phyloP scores from a whole-genome alignment of 306 rosid species.

The Trifolium fragiferum region DNA sequence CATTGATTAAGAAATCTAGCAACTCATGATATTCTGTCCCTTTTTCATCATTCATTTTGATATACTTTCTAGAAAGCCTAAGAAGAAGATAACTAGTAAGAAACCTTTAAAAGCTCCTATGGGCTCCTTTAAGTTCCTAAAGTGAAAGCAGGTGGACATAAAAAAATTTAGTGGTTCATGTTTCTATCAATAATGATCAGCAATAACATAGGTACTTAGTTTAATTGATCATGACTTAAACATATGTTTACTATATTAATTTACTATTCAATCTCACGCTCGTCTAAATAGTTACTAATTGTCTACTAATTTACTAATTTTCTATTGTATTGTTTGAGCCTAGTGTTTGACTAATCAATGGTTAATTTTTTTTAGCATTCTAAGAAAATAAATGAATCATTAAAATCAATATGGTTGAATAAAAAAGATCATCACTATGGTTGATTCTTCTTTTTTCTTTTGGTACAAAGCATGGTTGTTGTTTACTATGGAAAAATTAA shows the following conservation, averaged over 20 bases:
- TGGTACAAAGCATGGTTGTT: neutral
- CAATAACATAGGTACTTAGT: constrained; percentile 23
- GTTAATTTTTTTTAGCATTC: neutral
- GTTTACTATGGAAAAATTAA: neutral
- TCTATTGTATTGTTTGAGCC: constrained; percentile 6
- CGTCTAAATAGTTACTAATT: neutral
- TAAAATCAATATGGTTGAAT: neutral
- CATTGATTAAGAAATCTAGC: constrained; percentile 21
- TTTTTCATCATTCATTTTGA: constrained; percentile 41
- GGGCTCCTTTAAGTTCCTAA: constrained; percentile 33
- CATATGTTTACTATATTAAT: constrained; percentile 29
- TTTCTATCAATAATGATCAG: constrained; percentile 40
- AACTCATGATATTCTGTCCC: constrained; percentile 31
- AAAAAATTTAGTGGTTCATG: constrained; percentile 39
- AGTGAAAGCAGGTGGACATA: constrained; percentile 44
- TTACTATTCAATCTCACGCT: constrained; percentile 54
- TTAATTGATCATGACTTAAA: constrained; percentile 41
- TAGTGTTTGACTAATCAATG: neutral
- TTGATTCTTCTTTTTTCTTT: too few relatives aligned
- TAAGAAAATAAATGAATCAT: neutral
- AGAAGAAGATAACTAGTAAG: constrained; percentile 16
- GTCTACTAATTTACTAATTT: too few relatives aligned
- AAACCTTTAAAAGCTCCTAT: constrained; percentile 20
- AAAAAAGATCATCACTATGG: too few relatives aligned
- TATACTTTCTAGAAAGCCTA: constrained; percentile 40